These are phyloP conservation scores for Paramecium caudatum DNA, from an alignment of 73 alveolate genomes.

Conservation along the genomic window DNA sequence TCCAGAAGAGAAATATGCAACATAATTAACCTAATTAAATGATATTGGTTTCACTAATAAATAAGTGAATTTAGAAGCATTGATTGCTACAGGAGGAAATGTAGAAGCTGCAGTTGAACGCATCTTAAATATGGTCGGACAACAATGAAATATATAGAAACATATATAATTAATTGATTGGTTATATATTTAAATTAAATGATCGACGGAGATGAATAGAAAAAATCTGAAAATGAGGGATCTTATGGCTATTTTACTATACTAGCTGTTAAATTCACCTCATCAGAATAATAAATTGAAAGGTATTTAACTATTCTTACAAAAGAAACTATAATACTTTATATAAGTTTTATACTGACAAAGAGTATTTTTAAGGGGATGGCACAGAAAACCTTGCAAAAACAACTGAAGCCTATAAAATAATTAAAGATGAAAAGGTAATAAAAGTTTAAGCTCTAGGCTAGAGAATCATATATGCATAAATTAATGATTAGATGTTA, in stretches of 20 bases:
- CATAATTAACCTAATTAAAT: slow-evolving; percentile 91
- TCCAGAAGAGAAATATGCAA: slow-evolving; percentile 93
- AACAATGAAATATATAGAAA: not conserved
- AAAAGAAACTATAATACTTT: slow-evolving; percentile 56
- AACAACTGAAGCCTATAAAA: slow-evolving; percentile 56
- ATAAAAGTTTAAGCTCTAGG: not conserved
- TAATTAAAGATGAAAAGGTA: slow-evolving; percentile 51
- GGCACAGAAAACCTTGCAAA: not conserved
- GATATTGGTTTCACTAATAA: slow-evolving; percentile 98
- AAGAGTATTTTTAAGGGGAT: slow-evolving; percentile 8
- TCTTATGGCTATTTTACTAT: slow-evolving; percentile 62
- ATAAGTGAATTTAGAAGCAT: slow-evolving; percentile 92
- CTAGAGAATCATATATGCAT: slow-evolving; percentile 56
- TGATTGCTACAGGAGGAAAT: slow-evolving; percentile 96
- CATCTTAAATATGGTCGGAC: slow-evolving; percentile 87
- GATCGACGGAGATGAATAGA: slow-evolving; percentile 29
- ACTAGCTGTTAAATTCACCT: slow-evolving; percentile 61
- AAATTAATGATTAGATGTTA: slow-evolving; percentile 61
- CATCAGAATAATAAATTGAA: slow-evolving; percentile 36
- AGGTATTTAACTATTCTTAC: not conserved
- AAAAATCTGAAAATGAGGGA: slow-evolving; percentile 55
- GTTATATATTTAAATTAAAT: not conserved
- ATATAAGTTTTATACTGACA: slow-evolving; percentile 29
- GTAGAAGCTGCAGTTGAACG: slow-evolving; percentile 97
- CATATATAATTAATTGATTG: not conserved